phyloP scores from a whole-genome alignment of 306 rosid species.

The Spatholobus suberectus region DNA sequence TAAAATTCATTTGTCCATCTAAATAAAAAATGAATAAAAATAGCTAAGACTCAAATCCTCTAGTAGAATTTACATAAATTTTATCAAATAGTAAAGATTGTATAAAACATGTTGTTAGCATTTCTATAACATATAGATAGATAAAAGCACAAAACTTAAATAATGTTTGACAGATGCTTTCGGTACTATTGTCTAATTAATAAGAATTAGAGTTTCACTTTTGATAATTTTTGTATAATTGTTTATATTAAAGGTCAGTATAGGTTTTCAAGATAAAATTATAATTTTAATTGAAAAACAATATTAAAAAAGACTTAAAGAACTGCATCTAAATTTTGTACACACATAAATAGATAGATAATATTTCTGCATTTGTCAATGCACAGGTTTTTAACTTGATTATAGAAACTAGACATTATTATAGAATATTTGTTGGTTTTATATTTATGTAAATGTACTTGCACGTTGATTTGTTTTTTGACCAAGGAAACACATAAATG shows the following conservation, averaged over 20 bases:
- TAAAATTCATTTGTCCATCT: not conserved
- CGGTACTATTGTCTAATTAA: no score
- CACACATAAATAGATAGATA: not conserved
- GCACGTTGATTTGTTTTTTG: not conserved
- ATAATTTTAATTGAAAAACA: no score
- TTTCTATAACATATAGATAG: no score
- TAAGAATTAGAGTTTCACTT: no score
- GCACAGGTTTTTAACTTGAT: not conserved
- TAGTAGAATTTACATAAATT: not conserved
- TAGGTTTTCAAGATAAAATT: no score
- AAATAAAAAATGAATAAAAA: not conserved
- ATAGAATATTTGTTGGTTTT: not conserved
- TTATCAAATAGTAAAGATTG: not conserved
- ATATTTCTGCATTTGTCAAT: not conserved
- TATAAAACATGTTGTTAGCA: no score
- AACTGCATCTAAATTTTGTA: no score
- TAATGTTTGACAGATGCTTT: no score
- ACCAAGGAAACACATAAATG: not conserved
- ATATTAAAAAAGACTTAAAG: no score
- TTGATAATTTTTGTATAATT: no score
- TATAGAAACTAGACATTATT: not conserved
- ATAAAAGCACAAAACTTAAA: no score
- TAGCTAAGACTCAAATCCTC: not conserved
- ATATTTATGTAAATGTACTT: not conserved
- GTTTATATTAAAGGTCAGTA: no score